These are phyloP conservation scores for Tuber indicum DNA, from an alignment of 495 filamentous ascomycete genomes.

Conservation along the genomic window DNA sequence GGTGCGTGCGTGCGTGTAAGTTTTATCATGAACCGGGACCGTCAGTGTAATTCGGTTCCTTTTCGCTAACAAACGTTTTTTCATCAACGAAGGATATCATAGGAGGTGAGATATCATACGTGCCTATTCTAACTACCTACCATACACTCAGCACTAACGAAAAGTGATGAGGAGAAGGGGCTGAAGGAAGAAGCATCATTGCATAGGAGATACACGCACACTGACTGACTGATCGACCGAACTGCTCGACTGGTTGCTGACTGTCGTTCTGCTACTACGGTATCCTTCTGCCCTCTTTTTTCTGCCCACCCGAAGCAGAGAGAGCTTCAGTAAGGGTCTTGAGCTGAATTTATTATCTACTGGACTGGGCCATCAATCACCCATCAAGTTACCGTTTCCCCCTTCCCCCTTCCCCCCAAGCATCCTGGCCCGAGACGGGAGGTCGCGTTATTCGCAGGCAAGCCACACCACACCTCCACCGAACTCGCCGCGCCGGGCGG, in stretches of 20 bases:
- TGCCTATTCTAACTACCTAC: background rate
- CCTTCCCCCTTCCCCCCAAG: conserved; percentile 10
- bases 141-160: background rate
- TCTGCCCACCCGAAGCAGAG: background rate
- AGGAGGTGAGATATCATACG: conserved; percentile 2
- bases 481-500: conserved; percentile 3
- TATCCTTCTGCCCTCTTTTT: conserved; percentile 2
- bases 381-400: background rate
- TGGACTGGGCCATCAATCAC: background rate
- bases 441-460: conserved; percentile 38
- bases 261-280: background rate
- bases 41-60: background rate
- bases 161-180: background rate
- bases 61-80: background rate
- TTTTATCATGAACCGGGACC: background rate
- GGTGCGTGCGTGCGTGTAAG: background rate
- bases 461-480: conserved; percentile 30
- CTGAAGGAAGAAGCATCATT: background rate
- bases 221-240: background rate
- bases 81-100: background rate
- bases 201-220: background rate
- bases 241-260: background rate
- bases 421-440: conserved; percentile 32
- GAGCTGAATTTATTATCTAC: background rate
- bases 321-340: background rate